Evolutionary conservation across 805 yeast genomes (phyloP), one percentile per base, ranked within the genome.

Genomic region (Pichia membranifaciens): DNA sequence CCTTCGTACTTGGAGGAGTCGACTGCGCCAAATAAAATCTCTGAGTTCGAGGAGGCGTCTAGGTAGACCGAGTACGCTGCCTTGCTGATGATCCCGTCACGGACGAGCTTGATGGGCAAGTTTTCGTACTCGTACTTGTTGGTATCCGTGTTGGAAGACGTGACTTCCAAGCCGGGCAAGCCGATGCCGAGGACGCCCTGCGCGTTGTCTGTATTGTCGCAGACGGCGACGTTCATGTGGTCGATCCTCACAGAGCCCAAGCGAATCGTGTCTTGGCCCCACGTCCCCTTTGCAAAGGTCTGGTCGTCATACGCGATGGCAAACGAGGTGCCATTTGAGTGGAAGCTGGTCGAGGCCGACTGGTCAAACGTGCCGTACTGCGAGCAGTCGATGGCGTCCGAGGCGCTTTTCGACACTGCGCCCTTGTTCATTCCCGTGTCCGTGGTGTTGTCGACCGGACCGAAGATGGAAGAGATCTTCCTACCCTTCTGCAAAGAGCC

Each of bases 151-250:
- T 37, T 36, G 12, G 53, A 32, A 4, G 47, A 42, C 1, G 91
- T 84, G 3, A 78, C 70, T 63, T 89, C 96, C 46, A 85, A 71
- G 13, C 80, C 84, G 5, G 77, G 66, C 43, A 84, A 70, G 10
- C 93, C 91, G 52, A 86, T 78, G 23, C 90, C 89, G 37, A 86
- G 64, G 22, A 87, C 91, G 47, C 95, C 91, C 49, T 74, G 66
- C 8, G 78, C 62, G 3, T 90, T 79, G 51, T 79, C 78, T 2
- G 87, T 76, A 32, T 64, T 62, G 58, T 79, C 78, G 3, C 86
- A 95, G 21, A 88, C 79, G 1, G 95, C 96, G 62, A 89, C 75
- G 5, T 87, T 78, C 28, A 84, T 66, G 47, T 70, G 67, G 0
- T 68, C 51, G 12, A 86, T 67, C 3, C 70, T 63, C 13, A 72